Evolutionary conservation across 179 eudicot species (phyloP).

Genomic region (Beta macrorhiza): DNA sequence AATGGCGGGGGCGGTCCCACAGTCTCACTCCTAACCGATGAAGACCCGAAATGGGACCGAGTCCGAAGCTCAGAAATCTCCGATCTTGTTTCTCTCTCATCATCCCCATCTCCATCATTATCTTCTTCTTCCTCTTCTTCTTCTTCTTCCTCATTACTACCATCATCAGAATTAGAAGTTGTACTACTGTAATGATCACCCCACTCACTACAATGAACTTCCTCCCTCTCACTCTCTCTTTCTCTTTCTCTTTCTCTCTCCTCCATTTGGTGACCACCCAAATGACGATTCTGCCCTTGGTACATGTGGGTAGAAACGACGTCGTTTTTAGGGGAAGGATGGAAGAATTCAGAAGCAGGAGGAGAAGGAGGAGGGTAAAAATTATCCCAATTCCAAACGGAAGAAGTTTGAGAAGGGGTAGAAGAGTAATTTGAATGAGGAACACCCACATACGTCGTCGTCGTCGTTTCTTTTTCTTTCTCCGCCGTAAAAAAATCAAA

Average conservation of each 20-base stretch:
- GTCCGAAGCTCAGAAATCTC: slow-evolving; percentile 49
- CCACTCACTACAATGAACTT: slow-evolving; percentile 79
- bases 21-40: slow-evolving; percentile 45
- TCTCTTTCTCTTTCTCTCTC: slow-evolving; percentile 41
- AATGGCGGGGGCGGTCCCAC: slow-evolving; percentile 24
- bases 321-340: slow-evolving; percentile 6
- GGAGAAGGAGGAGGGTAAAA: slow-evolving; percentile 95
- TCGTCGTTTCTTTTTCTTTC: not conserved
- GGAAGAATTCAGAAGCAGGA: slow-evolving; percentile 68
- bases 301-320: slow-evolving; percentile 2
- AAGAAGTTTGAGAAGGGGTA: slow-evolving; percentile 85
- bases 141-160: slow-evolving; percentile 15
- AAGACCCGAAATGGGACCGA: slow-evolving; percentile 47
- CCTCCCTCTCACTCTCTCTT: slow-evolving; percentile 57
- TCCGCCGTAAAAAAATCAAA: slow-evolving; percentile 26
- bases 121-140: slow-evolving; percentile 4
- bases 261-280: slow-evolving; percentile 32
- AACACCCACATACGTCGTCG: slow-evolving; percentile 34
- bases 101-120: slow-evolving; percentile 39
- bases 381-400: slow-evolving; percentile 96
- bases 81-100: slow-evolving; percentile 64
- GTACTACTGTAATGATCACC: slow-evolving; percentile 67
- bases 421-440: slow-evolving; percentile 46
- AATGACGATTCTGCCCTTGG: slow-evolving; percentile 12
- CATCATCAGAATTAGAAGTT: slow-evolving; percentile 31